A percentile compares a stretch with the other conserved stretches of the same genome.
Conservation (phyloP, 2,329 filamentous ascomycete species). For the Blastomyces silverae region DNA sequence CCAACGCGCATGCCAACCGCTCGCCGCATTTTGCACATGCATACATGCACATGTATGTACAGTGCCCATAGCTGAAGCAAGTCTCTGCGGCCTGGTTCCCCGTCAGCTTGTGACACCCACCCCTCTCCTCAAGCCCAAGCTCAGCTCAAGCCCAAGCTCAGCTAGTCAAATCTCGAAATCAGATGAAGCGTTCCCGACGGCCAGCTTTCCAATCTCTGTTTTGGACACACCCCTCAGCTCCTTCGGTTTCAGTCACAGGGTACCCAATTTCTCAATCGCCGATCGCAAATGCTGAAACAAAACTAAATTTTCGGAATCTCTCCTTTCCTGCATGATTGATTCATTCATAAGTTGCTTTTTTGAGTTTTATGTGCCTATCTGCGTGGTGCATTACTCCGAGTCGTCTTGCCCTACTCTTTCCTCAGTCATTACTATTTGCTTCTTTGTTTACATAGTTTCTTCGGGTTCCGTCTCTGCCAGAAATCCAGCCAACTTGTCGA, state of each 20-base stretch:
- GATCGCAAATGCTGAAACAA: conserved; percentile 4
- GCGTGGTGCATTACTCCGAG: background rate
- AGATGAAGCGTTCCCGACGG: too few species aligned
- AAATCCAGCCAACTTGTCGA: too few species aligned
- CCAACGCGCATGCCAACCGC: background rate
- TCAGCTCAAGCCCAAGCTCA: background rate
- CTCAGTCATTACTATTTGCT: background rate
- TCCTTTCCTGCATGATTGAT: background rate
- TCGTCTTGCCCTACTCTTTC: background rate
- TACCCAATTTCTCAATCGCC: background rate
- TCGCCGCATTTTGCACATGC: background rate
- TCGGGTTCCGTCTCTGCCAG: background rate
- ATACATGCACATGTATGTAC: background rate
- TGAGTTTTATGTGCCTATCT: background rate
- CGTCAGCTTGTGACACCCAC: background rate
- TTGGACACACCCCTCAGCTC: background rate
- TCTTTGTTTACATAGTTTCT: background rate
- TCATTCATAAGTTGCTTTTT: background rate
- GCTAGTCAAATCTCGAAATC: too few species aligned
- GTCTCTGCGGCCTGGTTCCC: background rate
- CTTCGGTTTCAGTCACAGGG: background rate
- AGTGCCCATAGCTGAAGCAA: background rate
- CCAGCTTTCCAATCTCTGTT: background rate
- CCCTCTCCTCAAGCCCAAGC: too few species aligned
- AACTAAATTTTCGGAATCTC: background rate